Percentiles rank a stretch among this genome's conserved stretches.
Conservation (phyloP, 2,329 filamentous ascomycete species). For the Calonectria fujianensis region DNA sequence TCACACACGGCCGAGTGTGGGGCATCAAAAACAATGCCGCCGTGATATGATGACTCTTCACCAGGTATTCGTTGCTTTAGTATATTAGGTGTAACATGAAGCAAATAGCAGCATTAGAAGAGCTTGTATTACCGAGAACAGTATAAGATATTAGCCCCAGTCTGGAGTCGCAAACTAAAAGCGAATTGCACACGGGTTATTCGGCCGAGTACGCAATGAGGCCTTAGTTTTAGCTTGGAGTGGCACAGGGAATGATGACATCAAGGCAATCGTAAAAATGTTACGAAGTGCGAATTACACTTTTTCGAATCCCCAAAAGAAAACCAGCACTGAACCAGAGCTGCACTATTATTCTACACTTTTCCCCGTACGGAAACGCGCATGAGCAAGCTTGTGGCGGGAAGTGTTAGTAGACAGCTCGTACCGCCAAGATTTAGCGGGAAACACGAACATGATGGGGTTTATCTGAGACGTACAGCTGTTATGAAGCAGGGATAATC, state of each 20-base stretch:
- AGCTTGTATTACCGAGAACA: too few species aligned
- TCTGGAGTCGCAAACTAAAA: too few species aligned
- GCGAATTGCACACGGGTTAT: background rate
- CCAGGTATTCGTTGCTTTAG: background rate
- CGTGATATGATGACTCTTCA: background rate
- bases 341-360: too few species aligned
- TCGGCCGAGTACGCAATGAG: background rate
- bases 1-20: background rate
- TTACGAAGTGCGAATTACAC: background rate
- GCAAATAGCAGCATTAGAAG: background rate
- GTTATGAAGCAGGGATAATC: background rate
- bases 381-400: background rate
- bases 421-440: background rate
- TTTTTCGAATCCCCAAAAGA: background rate
- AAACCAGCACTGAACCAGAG: too few species aligned
- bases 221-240: background rate
- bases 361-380: background rate
- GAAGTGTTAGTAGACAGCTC: too few species aligned
- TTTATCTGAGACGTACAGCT: background rate
- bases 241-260: background rate
- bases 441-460: background rate
- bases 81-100: background rate
- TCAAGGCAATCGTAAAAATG: background rate
- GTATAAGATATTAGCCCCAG: too few species aligned
- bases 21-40: background rate